Base-by-base conservation (phyloP, 2,329 filamentous ascomycete species). In the Neonectria hederae region DNA sequence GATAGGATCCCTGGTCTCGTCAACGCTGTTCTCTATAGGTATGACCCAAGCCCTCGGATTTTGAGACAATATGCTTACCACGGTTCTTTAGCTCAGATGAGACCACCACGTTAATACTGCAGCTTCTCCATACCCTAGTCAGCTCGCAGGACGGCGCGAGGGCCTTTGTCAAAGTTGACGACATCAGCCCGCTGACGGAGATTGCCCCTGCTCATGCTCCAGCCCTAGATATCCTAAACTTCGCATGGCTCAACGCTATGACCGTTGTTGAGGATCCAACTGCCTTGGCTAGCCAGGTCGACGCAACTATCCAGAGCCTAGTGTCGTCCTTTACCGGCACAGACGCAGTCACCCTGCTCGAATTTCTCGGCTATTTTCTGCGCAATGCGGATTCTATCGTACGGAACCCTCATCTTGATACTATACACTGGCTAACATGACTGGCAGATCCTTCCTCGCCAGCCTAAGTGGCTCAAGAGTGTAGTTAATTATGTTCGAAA, bases 301-400 rank as follows among this genome's bases (percentile, higher is more conserved):
- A 87, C 66, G 64, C 72, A 13, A 80, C 80, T 3, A 77, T 90
- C 4, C 79, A 81, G 38, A 76, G 74, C 9, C 79, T 90, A 3
- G 79, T 85, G 7, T 78, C 83, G 8, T 83, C 83, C 0, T 90
- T 89, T 71, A 84, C 81, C 40, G 83, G 83, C 11, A 90, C 87
- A 10, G 87, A 90, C 72, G 86, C 82, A 5, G 85, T 87, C 4
- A 89, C 86, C 0, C 78, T 90, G 4, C 77, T 90, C 2, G 80
- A 80, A 42, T 90, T 89, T 69, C 69, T 89, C n/a, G 84, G 82
- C 17, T 78, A 79, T 46, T 78, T 88, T 48, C 74, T 90, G 3
- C 80, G 83, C 5, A 83, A 82, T 53, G 77, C 87, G 10, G 78
- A 83, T 22, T 76, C 81, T 13, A 76, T 79, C 65, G 87, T 88